These are phyloP conservation scores for Phytopythium helicoides DNA, from an alignment of 352 stramenopile genomes.

Conservation along the genomic window DNA sequence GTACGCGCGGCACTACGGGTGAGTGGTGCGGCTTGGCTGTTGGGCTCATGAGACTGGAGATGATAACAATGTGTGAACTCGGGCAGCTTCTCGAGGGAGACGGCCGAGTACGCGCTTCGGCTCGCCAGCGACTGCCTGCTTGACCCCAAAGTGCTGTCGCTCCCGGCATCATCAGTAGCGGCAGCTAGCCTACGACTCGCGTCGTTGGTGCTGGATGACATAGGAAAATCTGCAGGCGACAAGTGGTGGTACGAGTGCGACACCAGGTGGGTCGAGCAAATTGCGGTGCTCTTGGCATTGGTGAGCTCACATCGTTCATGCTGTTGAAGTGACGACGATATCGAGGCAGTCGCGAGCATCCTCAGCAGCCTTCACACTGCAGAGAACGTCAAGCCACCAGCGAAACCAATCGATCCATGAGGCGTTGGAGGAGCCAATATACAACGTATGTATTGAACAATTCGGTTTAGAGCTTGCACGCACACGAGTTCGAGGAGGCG, in stretches of 20 bases:
- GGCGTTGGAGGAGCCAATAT: neutral
- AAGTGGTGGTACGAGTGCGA: conserved; percentile 60
- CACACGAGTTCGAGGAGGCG: no score
- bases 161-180: conserved; percentile 29
- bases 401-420: neutral
- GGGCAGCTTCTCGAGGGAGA: conserved; percentile 30
- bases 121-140: conserved; percentile 38
- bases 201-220: neutral
- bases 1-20: conserved; percentile 28
- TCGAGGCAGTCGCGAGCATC: neutral
- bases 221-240: neutral
- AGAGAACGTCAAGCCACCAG: neutral
- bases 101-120: conserved; percentile 28
- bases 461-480: no score
- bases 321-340: conserved; percentile 43
- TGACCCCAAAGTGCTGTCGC: conserved; percentile 13
- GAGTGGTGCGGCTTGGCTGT: neutral
- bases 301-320: neutral
- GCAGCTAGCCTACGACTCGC: conserved; percentile 29
- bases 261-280: conserved; percentile 26
- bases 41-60: no score
- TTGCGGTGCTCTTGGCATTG: neutral
- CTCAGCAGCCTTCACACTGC: neutral
- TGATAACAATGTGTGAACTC: no score
- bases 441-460: conserved; percentile 9